Conservation (phyloP, 495 filamentous ascomycete genomes). For the Aspergillus wentii region DNA sequence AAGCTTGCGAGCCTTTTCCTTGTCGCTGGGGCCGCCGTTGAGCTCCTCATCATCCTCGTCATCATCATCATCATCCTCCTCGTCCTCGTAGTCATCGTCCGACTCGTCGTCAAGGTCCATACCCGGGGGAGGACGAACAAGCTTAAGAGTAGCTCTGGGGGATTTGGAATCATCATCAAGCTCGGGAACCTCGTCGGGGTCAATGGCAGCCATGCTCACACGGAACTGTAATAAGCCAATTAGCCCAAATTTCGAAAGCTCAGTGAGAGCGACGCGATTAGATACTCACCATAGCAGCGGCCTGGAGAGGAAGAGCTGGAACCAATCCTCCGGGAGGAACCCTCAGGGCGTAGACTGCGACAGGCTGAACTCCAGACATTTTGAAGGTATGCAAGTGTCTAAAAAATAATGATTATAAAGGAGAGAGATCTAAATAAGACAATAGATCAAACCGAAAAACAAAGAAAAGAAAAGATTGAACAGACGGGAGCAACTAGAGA, state of each 20-base stretch:
- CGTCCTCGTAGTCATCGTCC: constrained; percentile 59
- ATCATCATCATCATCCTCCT: constrained; percentile 61
- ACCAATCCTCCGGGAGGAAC: constrained; percentile 75
- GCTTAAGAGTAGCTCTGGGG: constrained; percentile 80
- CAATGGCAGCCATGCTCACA: constrained; percentile 97
- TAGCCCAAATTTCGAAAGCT: neutral
- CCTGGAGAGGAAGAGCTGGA: constrained; percentile 67
- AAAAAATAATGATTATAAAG: neutral
- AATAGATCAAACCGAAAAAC: constrained; percentile 7
- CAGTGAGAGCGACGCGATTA: neutral
- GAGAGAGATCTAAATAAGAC: constrained; percentile 9
- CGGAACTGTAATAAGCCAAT: constrained; percentile 59
- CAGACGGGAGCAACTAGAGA: too few relatives aligned
- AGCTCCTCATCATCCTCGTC: constrained; percentile 65
- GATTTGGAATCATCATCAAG: constrained; percentile 57
- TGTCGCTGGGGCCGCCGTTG: constrained; percentile 87
- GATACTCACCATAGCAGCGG: constrained; percentile 74
- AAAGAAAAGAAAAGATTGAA: too few relatives aligned
- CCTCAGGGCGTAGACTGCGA: constrained; percentile 85
- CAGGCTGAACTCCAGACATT: constrained; percentile 61
- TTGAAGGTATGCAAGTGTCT: constrained; percentile 9
- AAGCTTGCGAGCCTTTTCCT: constrained; percentile 79
- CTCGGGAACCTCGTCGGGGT: constrained; percentile 73
- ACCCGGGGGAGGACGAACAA: constrained; percentile 63
- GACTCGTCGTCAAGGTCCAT: constrained; percentile 48